Evolutionary conservation across 2,329 filamentous ascomycete species (phyloP).

Genomic region (Amauroascus verrucosus): DNA sequence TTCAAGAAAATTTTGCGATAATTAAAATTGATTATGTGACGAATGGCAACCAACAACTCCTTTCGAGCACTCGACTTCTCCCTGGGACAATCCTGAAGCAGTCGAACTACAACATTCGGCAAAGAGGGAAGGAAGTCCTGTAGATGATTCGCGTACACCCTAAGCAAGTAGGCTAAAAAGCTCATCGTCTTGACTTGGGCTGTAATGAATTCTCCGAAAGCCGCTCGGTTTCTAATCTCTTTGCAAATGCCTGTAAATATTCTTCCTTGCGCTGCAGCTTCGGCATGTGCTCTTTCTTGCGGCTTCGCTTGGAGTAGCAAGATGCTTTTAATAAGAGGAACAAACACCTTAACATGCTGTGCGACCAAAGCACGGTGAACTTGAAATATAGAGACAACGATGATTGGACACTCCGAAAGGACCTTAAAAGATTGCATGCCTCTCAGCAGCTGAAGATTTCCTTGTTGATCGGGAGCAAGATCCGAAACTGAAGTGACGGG

Average conservation of each 20-base stretch:
- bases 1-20: conserved; percentile 88
- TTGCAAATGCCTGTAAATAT: conserved; percentile 90
- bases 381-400: conserved; percentile 96
- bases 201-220: conserved; percentile 95
- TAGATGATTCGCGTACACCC: conserved; percentile 77
- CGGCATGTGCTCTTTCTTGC: conserved; percentile 81
- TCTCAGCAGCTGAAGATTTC: conserved; percentile 68
- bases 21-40: conserved; percentile 99
- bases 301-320: conserved; percentile 81
- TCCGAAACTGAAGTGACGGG: conserved; percentile 75
- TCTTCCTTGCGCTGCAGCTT: conserved; percentile 66
- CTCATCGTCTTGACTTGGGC: conserved; percentile 99
- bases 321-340: conserved; percentile 86
- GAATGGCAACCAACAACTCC: conserved; percentile 87
- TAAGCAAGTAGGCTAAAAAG: conserved; percentile 83
- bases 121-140: conserved; percentile 77
- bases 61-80: conserved; percentile 92
- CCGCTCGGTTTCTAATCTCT: conserved; percentile 83
- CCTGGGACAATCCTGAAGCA: conserved; percentile 85
- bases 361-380: conserved; percentile 71
- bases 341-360: conserved; percentile 80
- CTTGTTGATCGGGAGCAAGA: conserved; percentile 71
- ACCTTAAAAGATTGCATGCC: conserved; percentile 99
- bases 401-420: conserved; percentile 92
- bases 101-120: conserved; percentile 77